Evolutionary conservation across 768 basidiomycete species (phyloP).

Genomic region (Pluteus cervinus): DNA sequence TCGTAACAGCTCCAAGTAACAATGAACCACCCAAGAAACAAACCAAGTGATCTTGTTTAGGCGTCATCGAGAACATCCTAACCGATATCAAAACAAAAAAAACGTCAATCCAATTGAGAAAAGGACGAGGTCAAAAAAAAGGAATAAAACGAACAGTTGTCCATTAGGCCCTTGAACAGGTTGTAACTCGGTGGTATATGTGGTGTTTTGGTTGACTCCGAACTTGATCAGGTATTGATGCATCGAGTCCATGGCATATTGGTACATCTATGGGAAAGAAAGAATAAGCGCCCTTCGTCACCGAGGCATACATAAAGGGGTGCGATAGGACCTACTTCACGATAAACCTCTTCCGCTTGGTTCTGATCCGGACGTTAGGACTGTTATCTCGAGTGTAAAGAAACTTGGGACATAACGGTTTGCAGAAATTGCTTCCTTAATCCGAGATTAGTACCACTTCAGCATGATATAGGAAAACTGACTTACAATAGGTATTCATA

Average conservation of each 20-base stretch:
- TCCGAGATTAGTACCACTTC: neutral
- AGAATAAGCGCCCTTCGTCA: no score
- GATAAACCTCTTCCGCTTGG: slow-evolving; percentile 71
- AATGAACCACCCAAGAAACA: slow-evolving; percentile 93
- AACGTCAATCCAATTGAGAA: slow-evolving; percentile 1
- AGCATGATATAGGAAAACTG: neutral
- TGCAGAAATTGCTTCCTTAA: slow-evolving; percentile 76
- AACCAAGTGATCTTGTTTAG: slow-evolving; percentile 94
- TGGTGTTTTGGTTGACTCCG: slow-evolving; percentile 49
- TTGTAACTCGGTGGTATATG: slow-evolving; percentile 78
- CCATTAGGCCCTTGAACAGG: slow-evolving; percentile 41
- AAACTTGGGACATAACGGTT: slow-evolving; percentile 39
- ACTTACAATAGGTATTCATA: slow-evolving; percentile 85
- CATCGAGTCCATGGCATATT: slow-evolving; percentile 76
- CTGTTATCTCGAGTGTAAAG: neutral
- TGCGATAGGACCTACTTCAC: slow-evolving; percentile 39
- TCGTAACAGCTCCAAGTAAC: slow-evolving; percentile 78
- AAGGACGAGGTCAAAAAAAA: neutral
- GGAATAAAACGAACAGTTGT: slow-evolving; percentile 23
- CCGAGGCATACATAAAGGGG: neutral
- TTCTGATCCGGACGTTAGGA: slow-evolving; percentile 35
- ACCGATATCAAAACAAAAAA: slow-evolving; percentile 51
- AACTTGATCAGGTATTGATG: slow-evolving; percentile 65
- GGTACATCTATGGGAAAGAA: slow-evolving; percentile 63
- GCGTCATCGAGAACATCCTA: slow-evolving; percentile 46